phyloP scores from a whole-genome alignment of 768 basidiomycete species.

The Dendrothele bispora region DNA sequence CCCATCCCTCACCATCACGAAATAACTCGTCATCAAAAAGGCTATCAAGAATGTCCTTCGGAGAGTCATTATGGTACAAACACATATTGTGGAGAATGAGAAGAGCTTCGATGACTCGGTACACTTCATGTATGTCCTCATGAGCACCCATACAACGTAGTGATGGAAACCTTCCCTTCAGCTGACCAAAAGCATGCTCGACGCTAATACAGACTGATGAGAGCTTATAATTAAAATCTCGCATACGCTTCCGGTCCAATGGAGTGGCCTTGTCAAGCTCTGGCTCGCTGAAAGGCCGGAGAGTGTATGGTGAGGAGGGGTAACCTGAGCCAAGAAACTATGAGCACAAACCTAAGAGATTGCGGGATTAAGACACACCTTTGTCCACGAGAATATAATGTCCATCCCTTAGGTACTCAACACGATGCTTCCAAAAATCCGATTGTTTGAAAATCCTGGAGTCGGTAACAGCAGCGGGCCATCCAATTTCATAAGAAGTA shows the following conservation, averaged over 20 bases:
- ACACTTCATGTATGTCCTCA: slow-evolving; percentile 12
- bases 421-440: slow-evolving; percentile 16
- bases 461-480: slow-evolving; percentile 21
- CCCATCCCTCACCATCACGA: not conserved
- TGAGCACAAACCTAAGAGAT: not conserved
- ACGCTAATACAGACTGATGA: slow-evolving; percentile 17
- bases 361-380: slow-evolving; percentile 12
- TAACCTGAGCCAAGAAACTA: slow-evolving; percentile 18
- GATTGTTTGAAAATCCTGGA: slow-evolving; percentile 18
- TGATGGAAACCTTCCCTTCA: slow-evolving; percentile 22
- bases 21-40: not conserved
- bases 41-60: not conserved
- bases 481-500: slow-evolving; percentile 22
- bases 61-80: not conserved
- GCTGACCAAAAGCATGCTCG: slow-evolving; percentile 24
- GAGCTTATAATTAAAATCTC: slow-evolving; percentile 17
- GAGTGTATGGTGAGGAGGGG: slow-evolving; percentile 17
- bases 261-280: slow-evolving; percentile 12
- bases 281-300: slow-evolving; percentile 23
- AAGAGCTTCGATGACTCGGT: slow-evolving; percentile 14
- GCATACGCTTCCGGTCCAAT: slow-evolving; percentile 8
- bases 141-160: slow-evolving; percentile 16
- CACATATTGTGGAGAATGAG: slow-evolving; percentile 18
- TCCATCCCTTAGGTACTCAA: slow-evolving; percentile 15
- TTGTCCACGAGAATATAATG: slow-evolving; percentile 22